A percentile compares a stretch with the other conserved stretches of the same genome.
Evolutionary conservation across 495 filamentous ascomycete genomes (phyloP).

Genomic region (Daldinia concentrica): DNA sequence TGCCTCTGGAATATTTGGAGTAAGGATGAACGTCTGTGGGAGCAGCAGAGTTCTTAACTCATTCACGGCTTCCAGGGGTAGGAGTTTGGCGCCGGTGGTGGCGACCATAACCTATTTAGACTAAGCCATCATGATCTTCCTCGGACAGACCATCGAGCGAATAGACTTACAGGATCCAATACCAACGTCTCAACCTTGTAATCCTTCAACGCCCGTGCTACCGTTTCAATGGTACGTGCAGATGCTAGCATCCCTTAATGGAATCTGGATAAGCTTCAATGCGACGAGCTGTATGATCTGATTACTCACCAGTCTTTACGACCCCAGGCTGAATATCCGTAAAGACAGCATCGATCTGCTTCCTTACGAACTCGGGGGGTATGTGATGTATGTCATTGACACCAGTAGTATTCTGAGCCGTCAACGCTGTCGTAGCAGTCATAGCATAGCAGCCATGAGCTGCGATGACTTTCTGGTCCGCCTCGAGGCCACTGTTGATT

Average conservation of each 20-base stretch:
- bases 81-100: slow-evolving; percentile 79
- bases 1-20: slow-evolving; percentile 93
- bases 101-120: slow-evolving; percentile 84
- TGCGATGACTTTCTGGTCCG: slow-evolving; percentile 93
- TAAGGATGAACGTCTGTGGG: slow-evolving; percentile 81
- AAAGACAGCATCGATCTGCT: slow-evolving; percentile 85
- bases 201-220: slow-evolving; percentile 71
- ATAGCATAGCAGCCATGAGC: slow-evolving; percentile 94
- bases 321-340: slow-evolving; percentile 88
- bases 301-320: slow-evolving; percentile 81
- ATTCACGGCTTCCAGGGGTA: slow-evolving; percentile 74
- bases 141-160: background rate
- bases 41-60: slow-evolving; percentile 72
- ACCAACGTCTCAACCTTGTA: slow-evolving; percentile 72
- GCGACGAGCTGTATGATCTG: background rate
- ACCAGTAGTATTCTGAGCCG: slow-evolving; percentile 90
- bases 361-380: slow-evolving; percentile 78
- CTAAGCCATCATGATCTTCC: background rate
- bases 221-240: slow-evolving; percentile 75
- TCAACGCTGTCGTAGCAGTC: slow-evolving; percentile 95
- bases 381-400: slow-evolving; percentile 83
- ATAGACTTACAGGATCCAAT: slow-evolving; percentile 77
- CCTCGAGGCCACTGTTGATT: slow-evolving; percentile 82
- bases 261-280: slow-evolving; percentile 13
- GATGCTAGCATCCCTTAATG: slow-evolving; percentile 89